Evolutionary conservation across 2,329 filamentous ascomycete genomes (phyloP).

Genomic region (Cladosporium sp.): DNA sequence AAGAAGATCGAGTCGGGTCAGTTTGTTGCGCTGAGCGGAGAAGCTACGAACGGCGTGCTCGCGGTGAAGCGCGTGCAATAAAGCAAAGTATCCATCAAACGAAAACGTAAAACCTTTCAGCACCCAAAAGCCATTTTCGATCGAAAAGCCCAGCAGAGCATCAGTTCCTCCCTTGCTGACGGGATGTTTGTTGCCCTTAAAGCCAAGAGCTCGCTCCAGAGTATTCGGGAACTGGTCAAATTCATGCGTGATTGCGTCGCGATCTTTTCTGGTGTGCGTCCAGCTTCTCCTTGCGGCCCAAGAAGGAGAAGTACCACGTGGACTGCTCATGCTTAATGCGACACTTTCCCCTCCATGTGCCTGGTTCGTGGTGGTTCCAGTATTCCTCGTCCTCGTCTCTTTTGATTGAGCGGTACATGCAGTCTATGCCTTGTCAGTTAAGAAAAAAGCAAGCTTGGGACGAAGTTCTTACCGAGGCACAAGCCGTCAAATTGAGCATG

Average conservation of each 20-base stretch:
- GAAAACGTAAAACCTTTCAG: background rate
- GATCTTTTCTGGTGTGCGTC: background rate
- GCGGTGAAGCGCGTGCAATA: slow-evolving; percentile 46
- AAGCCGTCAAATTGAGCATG: slow-evolving; percentile 33
- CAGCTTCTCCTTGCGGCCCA: slow-evolving; percentile 21
- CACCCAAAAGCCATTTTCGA: background rate
- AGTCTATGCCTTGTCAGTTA: background rate
- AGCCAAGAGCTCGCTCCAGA: background rate
- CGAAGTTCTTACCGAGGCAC: slow-evolving; percentile 27
- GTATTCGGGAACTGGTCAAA: background rate
- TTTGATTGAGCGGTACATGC: background rate
- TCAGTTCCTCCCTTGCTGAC: background rate
- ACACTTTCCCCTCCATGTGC: slow-evolving; percentile 30
- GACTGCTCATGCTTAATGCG: slow-evolving; percentile 32
- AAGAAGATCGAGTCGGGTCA: slow-evolving; percentile 61
- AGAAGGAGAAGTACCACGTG: slow-evolving; percentile 37
- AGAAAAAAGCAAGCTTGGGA: background rate
- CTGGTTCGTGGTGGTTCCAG: slow-evolving; percentile 26
- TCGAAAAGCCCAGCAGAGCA: background rate
- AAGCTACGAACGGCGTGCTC: slow-evolving; percentile 47
- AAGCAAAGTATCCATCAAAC: background rate
- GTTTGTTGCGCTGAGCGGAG: slow-evolving; percentile 29
- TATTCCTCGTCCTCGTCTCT: slow-evolving; percentile 1
- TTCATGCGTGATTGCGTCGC: background rate
- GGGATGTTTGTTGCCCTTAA: background rate